Conservation (phyloP, 2,329 filamentous ascomycete genomes). For the Septoria linicola region DNA sequence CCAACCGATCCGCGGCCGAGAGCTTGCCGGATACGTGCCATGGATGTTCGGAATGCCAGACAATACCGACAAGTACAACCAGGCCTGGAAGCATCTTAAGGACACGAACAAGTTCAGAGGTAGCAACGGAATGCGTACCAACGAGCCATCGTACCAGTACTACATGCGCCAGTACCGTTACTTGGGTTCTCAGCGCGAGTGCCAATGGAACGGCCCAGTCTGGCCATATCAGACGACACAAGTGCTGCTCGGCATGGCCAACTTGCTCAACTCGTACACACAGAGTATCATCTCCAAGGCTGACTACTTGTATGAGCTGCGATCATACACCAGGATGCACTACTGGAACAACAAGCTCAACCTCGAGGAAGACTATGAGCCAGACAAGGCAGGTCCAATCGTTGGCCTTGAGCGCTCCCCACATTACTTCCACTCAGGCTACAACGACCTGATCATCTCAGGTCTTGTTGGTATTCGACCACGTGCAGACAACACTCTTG, state of each 20-base stretch:
- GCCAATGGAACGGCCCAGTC: conserved; percentile 49
- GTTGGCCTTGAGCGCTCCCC: conserved; percentile 45
- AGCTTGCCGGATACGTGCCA: conserved; percentile 46
- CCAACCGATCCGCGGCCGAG: conserved; percentile 45
- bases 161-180: conserved; percentile 49
- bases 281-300: conserved; percentile 32
- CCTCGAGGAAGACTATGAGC: conserved; percentile 47
- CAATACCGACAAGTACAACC: conserved; percentile 39
- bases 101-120: conserved; percentile 40
- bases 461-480: conserved; percentile 47
- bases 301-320: conserved; percentile 42
- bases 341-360: conserved; percentile 40
- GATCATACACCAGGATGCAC: conserved; percentile 44
- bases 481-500: conserved; percentile 40
- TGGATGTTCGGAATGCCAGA: conserved; percentile 48
- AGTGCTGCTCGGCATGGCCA: conserved; percentile 43
- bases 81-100: conserved; percentile 42
- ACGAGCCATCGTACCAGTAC: conserved; percentile 47
- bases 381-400: conserved; percentile 44
- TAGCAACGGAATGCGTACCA: conserved; percentile 42
- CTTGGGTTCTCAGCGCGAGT: conserved; percentile 40
- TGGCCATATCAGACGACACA: conserved; percentile 50
- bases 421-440: conserved; percentile 51
- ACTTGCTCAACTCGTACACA: conserved; percentile 46
- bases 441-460: conserved; percentile 44